Evolutionary conservation across 2,329 filamentous ascomycete genomes (phyloP).

Genomic region (Penicillium brasilianum): DNA sequence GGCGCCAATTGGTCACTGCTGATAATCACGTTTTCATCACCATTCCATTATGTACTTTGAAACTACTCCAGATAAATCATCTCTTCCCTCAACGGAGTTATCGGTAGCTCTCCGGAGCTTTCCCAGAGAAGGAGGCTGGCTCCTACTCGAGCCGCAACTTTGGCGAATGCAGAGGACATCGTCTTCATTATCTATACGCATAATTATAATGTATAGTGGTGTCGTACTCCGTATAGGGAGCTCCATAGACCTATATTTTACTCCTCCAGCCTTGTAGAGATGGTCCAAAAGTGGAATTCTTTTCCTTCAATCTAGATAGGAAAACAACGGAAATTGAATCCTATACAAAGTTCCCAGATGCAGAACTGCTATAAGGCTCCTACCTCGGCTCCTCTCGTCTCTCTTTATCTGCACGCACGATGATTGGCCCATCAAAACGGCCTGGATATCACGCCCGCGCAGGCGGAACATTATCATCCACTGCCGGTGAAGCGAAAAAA

Average conservation of each 20-base stretch:
- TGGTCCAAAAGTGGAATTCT: not conserved
- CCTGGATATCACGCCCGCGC: constrained; percentile 36
- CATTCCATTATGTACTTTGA: not conserved
- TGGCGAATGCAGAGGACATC: not conserved
- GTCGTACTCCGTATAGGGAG: not conserved
- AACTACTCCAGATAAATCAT: not conserved
- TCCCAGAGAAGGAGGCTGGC: not conserved
- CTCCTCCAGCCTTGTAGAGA: not conserved
- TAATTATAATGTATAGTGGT: not conserved
- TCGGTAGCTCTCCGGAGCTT: constrained; percentile 9
- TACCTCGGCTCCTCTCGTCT: constrained; percentile 30
- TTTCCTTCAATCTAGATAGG: constrained; percentile 16
- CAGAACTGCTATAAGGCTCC: constrained; percentile 36
- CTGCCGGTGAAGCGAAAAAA: constrained; percentile 33
- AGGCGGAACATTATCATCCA: constrained; percentile 33
- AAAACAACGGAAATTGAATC: constrained; percentile 20
- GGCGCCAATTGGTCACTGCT: constrained; percentile 1
- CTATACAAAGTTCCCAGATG: constrained; percentile 5
- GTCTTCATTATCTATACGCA: not conserved
- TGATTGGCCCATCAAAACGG: constrained; percentile 33
- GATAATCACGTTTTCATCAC: not conserved
- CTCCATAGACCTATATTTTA: not conserved
- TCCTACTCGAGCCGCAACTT: not conserved
- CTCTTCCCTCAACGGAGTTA: constrained; percentile 3
- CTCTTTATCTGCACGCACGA: constrained; percentile 15